Evolutionary conservation across 129 eudicot species (phyloP), one percentile per base, ranked within the genome.

Genomic region (Escallonia herrerae): DNA sequence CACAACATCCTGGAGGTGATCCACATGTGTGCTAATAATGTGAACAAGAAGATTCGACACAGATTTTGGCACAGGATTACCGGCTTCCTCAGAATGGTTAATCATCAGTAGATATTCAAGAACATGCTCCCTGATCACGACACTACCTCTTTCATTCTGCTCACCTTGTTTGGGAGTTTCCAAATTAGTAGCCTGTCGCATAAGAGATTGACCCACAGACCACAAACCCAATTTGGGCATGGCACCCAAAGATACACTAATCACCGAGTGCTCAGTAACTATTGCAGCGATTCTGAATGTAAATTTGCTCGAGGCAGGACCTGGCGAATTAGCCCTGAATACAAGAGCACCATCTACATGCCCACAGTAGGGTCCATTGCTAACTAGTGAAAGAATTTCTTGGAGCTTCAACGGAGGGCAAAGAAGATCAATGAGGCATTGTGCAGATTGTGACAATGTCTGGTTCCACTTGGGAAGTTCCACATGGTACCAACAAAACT

Each of bases 31-130:
- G 69, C 89, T 97, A 45, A 94, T 84, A 14, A 94, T 63, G 67
- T 94, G 99, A 71, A 94, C 91, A 2, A 94, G 93, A 71, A 94
- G 87, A 69, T 94, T 89, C 1, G 99, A 82, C 3, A 89, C 80
- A 2, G 97, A 86, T 60, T 78, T 84, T 3, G 99, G 99, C 60
- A 94, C 99, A 45, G 97, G 97, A 71, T 94, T 94, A 77, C 89
- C 99, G 33, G 95, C 97, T 68, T 89, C 99, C 78, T 94, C 99
- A 7, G 97, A 83, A 71, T 94, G 99, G 74, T 94, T 94, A 97
- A 94, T 86, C 0, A 82, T 89, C 85, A 94, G 67, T 44, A 94
- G 76, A 76, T 82, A 86, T 39, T 89, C 99, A 75, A 89, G 88
- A 72, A 89, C 97, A 68, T 89, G 99, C 60, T 94, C 99, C 77